These are phyloP conservation scores for Pseudohalonectria lignicola DNA, from an alignment of 2,329 filamentous ascomycete species.

Conservation along the genomic window DNA sequence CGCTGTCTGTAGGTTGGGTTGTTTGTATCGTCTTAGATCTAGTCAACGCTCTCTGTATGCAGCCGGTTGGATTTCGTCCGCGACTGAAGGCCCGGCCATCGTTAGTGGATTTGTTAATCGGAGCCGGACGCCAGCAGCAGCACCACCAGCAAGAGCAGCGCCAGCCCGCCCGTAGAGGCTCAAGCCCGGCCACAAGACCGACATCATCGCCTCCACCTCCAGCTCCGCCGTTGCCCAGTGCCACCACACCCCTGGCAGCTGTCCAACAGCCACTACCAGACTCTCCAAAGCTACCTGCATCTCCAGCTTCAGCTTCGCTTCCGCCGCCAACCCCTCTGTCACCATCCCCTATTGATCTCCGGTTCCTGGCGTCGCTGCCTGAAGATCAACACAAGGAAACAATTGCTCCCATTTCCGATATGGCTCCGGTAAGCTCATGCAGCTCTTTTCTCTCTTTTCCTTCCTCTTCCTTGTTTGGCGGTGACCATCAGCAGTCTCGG, in stretches of 20 bases:
- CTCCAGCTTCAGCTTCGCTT: too few relatives aligned
- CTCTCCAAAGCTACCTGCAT: conserved; percentile 1
- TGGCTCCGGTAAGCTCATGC: conserved; percentile 4
- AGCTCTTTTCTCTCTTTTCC: too few relatives aligned
- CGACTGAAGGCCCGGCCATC: conserved; percentile 1
- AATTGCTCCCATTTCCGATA: not conserved
- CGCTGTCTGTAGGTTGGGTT: too few relatives aligned
- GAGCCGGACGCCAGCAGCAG: not conserved
- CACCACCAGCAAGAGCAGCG: not conserved
- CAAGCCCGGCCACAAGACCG: not conserved
- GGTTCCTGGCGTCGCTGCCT: too few relatives aligned
- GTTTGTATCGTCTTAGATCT: too few relatives aligned
- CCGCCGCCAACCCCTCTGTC: not conserved
- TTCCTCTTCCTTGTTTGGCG: too few relatives aligned
- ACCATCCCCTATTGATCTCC: not conserved
- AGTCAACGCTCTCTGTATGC: not conserved
- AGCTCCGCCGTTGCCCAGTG: not conserved
- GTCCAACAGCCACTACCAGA: conserved; percentile 1
- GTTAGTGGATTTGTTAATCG: conserved; percentile 1
- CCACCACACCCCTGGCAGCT: conserved; percentile 1
- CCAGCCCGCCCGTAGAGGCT: not conserved
- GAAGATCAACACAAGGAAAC: too few relatives aligned
- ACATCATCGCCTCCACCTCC: conserved; percentile 3
- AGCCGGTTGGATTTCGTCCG: conserved; percentile 1
- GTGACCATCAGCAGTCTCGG: too few relatives aligned